Percentiles rank a stretch among this genome's conserved stretches.
These are phyloP conservation scores for Xylaria sp. DNA, from an alignment of 2,329 filamentous ascomycete species.

Conservation along the genomic window DNA sequence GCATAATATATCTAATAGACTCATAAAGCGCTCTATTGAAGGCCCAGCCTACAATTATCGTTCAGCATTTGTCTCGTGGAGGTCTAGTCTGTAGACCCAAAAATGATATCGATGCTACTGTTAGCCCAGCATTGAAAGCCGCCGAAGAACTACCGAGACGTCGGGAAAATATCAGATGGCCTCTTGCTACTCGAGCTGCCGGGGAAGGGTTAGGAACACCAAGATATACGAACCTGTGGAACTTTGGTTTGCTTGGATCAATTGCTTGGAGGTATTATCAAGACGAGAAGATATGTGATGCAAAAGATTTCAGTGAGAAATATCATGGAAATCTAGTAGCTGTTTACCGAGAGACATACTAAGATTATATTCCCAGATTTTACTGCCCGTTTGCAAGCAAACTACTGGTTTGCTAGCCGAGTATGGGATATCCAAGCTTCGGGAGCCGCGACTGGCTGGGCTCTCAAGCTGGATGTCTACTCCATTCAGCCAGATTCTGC, in stretches of 20 bases:
- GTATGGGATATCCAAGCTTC: slow-evolving; percentile 17
- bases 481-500: neutral
- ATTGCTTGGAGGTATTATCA: slow-evolving; percentile 4
- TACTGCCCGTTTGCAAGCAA: neutral
- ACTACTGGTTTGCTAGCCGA: slow-evolving; percentile 16
- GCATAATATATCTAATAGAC: neutral
- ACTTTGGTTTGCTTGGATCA: slow-evolving; percentile 10
- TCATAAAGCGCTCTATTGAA: slow-evolving; percentile 4
- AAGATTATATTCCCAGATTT: neutral
- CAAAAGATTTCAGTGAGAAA: neutral
- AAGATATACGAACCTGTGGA: slow-evolving; percentile 2
- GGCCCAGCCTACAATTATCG: neutral
- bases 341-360: neutral
- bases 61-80: neutral
- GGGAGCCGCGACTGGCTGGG: slow-evolving; percentile 6
- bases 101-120: neutral
- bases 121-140: neutral
- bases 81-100: neutral
- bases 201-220: neutral
- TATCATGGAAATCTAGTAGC: too few species aligned
- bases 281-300: neutral
- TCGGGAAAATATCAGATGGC: neutral
- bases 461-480: slow-evolving; percentile 7
- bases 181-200: neutral
- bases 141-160: neutral